Base-by-base conservation (phyloP, 768 basidiomycete genomes). In the Lactarius deliciosus region DNA sequence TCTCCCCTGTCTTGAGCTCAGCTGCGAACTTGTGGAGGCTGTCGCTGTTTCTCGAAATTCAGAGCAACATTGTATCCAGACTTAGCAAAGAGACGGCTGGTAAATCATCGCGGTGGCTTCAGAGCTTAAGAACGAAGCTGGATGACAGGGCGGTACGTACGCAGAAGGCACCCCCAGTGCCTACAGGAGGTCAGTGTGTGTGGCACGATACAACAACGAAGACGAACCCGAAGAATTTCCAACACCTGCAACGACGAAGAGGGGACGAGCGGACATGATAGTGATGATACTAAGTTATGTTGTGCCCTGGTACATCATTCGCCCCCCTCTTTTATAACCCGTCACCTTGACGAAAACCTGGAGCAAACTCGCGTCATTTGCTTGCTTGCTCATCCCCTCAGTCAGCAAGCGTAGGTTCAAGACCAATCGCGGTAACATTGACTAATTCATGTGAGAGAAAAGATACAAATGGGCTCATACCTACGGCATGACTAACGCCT, bases 1-100 rank as follows among this genome's bases (percentile, higher is more conserved):
- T 77, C 20, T 78, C 81, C 3, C 71, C 58, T n/a, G 71, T 61
- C 30, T 73, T 77, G 57, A 82, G 74, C 15, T 76, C 75, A 3
- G 74, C 69, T 1, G 79, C 77, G 11, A 75, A 64, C 36, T 74
- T 74, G 70, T 77, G 72, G 16, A 81, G 71, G 36, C 71, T 66
- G 32, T 76, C 75, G 5, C 74, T 69, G 53, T 77, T 75, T 9
- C 76, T 74, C 3, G 80, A 77, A 38, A 82, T 75, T 75, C 32
- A 82, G 66, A 0, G 81, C 81, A 9, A 81, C 75, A 16, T 76
- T 71, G 65, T 80, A 82, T 5, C 81, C 81, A 15, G 73, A 72
- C 60, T 77, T 75, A 3, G 79, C 74, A 64, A 81, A 81, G 3
- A 77, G 65, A 25, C 78, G 77, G 5, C 79, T 80, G 60, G 28